Percentiles rank a stretch among this genome's conserved stretches.
phyloP scores from a whole-genome alignment of 371 early-diverging fungal species.

The Mortierella sp. region DNA sequence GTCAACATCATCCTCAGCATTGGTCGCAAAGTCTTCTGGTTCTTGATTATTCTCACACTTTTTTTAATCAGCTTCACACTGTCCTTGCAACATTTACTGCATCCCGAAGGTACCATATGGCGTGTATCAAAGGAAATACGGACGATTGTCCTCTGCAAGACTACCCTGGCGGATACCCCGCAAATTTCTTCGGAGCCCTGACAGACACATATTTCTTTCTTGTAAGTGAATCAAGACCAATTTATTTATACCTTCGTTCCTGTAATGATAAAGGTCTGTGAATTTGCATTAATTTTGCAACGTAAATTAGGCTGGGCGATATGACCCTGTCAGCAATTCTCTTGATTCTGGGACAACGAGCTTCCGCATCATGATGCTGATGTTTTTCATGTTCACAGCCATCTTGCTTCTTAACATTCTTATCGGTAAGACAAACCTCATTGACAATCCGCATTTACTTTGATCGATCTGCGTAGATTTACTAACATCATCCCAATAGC shows the following conservation, averaged over 20 bases:
- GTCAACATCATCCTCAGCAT: slow-evolving; percentile 53
- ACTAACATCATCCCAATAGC: slow-evolving; percentile 14
- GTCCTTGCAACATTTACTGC: slow-evolving; percentile 34
- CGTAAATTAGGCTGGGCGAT: slow-evolving; percentile 35
- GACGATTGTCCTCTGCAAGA: neutral
- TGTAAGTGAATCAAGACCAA: slow-evolving; percentile 29
- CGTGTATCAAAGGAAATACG: neutral
- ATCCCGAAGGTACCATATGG: neutral
- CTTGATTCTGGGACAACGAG: neutral
- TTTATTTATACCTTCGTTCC: neutral
- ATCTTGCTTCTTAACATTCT: slow-evolving; percentile 46
- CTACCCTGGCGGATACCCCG: slow-evolving; percentile 17
- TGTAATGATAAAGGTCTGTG: neutral
- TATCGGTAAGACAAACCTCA: slow-evolving; percentile 24
- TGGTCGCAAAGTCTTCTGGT: slow-evolving; percentile 29
- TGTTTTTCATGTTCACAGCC: slow-evolving; percentile 46
- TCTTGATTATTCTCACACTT: slow-evolving; percentile 9
- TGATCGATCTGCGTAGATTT: too few relatives aligned
- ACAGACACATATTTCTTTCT: slow-evolving; percentile 37
- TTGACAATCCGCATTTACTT: neutral
- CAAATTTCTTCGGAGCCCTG: slow-evolving; percentile 6
- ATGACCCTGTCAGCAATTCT: slow-evolving; percentile 17
- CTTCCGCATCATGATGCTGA: slow-evolving; percentile 48
- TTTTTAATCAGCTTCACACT: slow-evolving; percentile 47
- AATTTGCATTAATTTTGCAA: neutral